Percentiles rank a stretch among this genome's conserved stretches.
Conservation (phyloP, 306 rosid species). For the Cotoneaster glaucophyllus region DNA sequence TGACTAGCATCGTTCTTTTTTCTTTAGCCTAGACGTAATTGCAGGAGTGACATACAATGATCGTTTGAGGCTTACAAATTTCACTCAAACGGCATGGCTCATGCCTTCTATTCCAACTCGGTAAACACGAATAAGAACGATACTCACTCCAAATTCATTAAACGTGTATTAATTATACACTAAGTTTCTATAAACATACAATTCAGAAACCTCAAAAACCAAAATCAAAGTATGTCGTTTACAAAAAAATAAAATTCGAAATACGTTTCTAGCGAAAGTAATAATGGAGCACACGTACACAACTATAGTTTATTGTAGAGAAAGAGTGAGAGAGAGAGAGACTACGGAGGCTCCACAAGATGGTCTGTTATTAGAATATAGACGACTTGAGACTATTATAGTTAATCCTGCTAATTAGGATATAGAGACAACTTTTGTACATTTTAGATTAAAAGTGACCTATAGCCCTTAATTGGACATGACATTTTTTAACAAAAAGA, state of each 20-base stretch:
- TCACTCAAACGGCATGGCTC: constrained; percentile 39
- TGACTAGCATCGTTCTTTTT: too few species aligned
- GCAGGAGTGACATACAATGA: constrained; percentile 36
- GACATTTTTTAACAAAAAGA: too few species aligned
- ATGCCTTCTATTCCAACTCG: constrained; percentile 42
- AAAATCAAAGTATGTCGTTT: background rate
- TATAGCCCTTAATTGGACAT: too few species aligned
- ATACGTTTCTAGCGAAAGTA: too few species aligned
- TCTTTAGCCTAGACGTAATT: constrained; percentile 11
- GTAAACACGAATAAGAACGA: background rate
- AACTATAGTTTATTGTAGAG: too few species aligned
- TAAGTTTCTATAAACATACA: background rate
- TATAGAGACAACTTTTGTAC: too few species aligned
- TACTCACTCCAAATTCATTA: too few species aligned
- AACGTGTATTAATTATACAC: background rate
- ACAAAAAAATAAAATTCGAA: too few species aligned
- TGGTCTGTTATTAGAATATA: too few species aligned
- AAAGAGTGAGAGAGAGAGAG: too few species aligned
- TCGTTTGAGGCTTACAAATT: constrained; percentile 44
- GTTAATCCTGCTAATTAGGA: rapidly evolving
- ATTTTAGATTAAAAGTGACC: too few species aligned
- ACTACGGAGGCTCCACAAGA: background rate
- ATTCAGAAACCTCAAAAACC: background rate
- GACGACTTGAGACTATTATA: rapidly evolving
- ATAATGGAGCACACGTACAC: too few species aligned